Conservation (phyloP, 164 flowering plant species). For the Cinnamomum chago region DNA sequence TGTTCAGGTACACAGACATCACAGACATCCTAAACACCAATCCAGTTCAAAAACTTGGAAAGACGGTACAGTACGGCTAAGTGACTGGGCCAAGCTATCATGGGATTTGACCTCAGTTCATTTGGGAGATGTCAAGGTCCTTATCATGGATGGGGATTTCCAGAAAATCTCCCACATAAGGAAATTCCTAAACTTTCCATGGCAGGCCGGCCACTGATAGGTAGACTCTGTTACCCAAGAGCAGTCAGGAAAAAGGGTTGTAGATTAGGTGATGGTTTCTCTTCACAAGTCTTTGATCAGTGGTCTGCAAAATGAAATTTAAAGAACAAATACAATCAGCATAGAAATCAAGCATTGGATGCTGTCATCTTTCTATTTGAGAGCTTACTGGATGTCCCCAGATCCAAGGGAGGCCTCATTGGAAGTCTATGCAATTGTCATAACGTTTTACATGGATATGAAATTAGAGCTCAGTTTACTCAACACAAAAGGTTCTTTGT, state of each 20-base stretch:
- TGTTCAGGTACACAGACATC: no score
- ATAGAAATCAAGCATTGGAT: background rate
- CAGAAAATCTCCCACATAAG: background rate
- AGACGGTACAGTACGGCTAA: no score
- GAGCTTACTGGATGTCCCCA: background rate
- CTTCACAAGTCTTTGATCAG: background rate
- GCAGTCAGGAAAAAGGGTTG: background rate
- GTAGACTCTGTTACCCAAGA: background rate
- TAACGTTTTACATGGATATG: no score
- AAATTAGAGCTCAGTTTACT: no score
- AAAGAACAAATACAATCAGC: background rate
- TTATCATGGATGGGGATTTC: background rate
- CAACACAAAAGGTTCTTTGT: no score
- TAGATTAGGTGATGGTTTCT: no score
- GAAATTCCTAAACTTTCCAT: background rate
- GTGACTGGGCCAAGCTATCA: no score
- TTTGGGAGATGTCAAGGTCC: background rate
- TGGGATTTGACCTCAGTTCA: no score
- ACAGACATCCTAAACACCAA: no score
- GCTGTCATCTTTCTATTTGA: background rate
- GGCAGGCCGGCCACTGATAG: background rate
- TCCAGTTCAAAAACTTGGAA: no score
- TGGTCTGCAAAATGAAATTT: background rate
- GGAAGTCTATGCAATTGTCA: no score
- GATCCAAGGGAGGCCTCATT: background rate